A percentile compares a stretch with the other conserved stretches of the same genome.
Evolutionary conservation across 2,329 filamentous ascomycete genomes (phyloP).

Genomic region (Microdochium nivale): DNA sequence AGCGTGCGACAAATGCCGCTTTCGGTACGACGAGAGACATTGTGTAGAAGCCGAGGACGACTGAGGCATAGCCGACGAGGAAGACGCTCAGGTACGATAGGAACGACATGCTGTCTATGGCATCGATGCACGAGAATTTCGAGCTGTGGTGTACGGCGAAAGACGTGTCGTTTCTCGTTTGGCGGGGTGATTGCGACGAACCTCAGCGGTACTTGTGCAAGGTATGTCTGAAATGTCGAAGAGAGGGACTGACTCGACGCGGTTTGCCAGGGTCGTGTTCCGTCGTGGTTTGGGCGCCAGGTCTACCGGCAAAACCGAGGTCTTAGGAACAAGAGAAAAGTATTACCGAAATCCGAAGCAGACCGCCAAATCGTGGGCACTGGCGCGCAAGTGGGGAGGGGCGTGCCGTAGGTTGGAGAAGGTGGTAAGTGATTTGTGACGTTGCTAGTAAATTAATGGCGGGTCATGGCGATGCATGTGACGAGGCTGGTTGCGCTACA

Average conservation of each 20-base stretch:
- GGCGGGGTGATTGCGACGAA: neutral
- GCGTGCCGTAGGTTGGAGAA: neutral
- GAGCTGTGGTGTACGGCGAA: neutral
- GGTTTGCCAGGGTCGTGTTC: neutral
- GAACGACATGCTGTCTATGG: conserved; percentile 23
- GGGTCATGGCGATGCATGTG: neutral
- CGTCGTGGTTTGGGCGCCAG: no score
- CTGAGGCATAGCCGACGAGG: conserved; percentile 38
- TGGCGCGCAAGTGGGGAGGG: neutral
- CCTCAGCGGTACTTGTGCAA: neutral
- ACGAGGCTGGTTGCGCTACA: neutral
- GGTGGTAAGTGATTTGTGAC: neutral
- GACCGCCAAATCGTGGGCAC: neutral
- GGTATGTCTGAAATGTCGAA: neutral
- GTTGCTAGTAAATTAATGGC: neutral
- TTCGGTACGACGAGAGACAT: conserved; percentile 49
- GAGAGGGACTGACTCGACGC: neutral
- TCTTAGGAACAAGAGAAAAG: no score
- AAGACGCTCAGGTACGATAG: conserved; percentile 21
- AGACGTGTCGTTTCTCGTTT: neutral
- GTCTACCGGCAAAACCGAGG: no score
- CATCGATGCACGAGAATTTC: neutral
- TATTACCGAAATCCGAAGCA: neutral
- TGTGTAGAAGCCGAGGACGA: conserved; percentile 51
- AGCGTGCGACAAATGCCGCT: conserved; percentile 61